phyloP scores from a whole-genome alignment of 1,284 basidiomycete genomes.

The Puccinia polysora region DNA sequence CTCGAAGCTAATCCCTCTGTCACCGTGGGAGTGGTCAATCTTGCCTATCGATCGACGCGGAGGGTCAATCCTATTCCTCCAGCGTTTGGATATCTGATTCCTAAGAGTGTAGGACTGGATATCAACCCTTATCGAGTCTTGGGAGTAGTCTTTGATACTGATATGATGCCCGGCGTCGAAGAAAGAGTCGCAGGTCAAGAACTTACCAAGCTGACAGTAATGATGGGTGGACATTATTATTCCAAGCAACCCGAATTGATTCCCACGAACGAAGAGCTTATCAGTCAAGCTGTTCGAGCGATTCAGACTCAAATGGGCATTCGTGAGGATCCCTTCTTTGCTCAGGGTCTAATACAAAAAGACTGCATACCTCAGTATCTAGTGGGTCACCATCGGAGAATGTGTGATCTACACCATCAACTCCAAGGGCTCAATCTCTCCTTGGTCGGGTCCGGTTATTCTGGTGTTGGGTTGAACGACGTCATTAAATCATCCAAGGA shows the following conservation, averaged over 20 bases:
- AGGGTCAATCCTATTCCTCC: slow-evolving; percentile 54
- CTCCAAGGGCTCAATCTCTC: slow-evolving; percentile 60
- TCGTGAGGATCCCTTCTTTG: slow-evolving; percentile 7
- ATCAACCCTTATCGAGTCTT: slow-evolving; percentile 51
- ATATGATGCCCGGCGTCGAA: slow-evolving; percentile 52
- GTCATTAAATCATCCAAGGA: slow-evolving; percentile 61
- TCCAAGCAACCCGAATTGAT: slow-evolving; percentile 52
- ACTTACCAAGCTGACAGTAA: slow-evolving; percentile 72
- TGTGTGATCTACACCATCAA: slow-evolving; percentile 59
- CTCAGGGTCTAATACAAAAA: slow-evolving; percentile 61
- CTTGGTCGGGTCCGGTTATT: slow-evolving; percentile 78
- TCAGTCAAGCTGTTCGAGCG: slow-evolving; percentile 53
- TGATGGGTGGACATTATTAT: slow-evolving; percentile 80
- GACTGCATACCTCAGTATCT: slow-evolving; percentile 77
- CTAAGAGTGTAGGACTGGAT: slow-evolving; percentile 64
- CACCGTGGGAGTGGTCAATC: slow-evolving; percentile 65
- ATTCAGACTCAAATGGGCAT: slow-evolving; percentile 59
- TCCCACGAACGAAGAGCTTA: slow-evolving; percentile 43
- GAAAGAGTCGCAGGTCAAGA: slow-evolving; percentile 48
- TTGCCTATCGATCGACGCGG: slow-evolving; percentile 61
- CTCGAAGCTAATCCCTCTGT: slow-evolving; percentile 53
- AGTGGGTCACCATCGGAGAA: slow-evolving; percentile 68
- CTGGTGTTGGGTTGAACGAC: slow-evolving; percentile 83
- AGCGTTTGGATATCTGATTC: slow-evolving; percentile 92
- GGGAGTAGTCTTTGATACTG: slow-evolving; percentile 63